Evolutionary conservation across 345 rosid genomes (phyloP).

Genomic region (Melaleuca alternifolia): DNA sequence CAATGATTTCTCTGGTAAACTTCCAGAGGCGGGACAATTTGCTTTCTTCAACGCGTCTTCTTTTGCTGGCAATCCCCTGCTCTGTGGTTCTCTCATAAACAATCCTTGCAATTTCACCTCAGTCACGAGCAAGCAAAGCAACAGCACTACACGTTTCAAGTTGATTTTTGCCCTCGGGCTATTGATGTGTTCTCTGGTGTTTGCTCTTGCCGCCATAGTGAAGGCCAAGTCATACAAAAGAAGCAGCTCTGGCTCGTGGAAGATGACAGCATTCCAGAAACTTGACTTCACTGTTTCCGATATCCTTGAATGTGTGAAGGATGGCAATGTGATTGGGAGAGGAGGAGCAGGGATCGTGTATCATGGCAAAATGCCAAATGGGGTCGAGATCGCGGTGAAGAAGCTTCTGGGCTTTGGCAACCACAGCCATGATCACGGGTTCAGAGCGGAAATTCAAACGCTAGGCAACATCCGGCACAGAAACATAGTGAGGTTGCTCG

Average conservation of each 20-base stretch:
- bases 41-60: constrained; percentile 73
- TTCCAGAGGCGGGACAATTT: constrained; percentile 76
- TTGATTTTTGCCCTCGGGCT: constrained; percentile 68
- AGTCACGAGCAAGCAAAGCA: constrained; percentile 15
- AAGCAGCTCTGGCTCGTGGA: constrained; percentile 51
- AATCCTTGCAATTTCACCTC: constrained; percentile 45
- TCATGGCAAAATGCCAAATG: constrained; percentile 77
- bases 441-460: constrained; percentile 82
- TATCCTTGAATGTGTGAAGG: constrained; percentile 84
- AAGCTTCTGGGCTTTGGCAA: constrained; percentile 62
- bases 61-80: constrained; percentile 74
- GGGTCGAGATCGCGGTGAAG: constrained; percentile 80
- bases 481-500: constrained; percentile 80
- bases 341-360: constrained; percentile 94
- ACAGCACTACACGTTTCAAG: constrained; percentile 39
- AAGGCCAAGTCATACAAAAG: constrained; percentile 37
- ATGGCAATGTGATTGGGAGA: constrained; percentile 72
- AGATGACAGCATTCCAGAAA: constrained; percentile 75
- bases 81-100: constrained; percentile 62
- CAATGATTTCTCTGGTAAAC: constrained; percentile 66
- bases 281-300: constrained; percentile 60
- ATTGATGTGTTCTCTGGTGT: constrained; percentile 55
- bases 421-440: constrained; percentile 76
- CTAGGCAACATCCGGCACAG: constrained; percentile 83
- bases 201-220: constrained; percentile 50